phyloP scores from a whole-genome alignment of 1,284 basidiomycete genomes.

The Phellopilus nigrolimitatus region DNA sequence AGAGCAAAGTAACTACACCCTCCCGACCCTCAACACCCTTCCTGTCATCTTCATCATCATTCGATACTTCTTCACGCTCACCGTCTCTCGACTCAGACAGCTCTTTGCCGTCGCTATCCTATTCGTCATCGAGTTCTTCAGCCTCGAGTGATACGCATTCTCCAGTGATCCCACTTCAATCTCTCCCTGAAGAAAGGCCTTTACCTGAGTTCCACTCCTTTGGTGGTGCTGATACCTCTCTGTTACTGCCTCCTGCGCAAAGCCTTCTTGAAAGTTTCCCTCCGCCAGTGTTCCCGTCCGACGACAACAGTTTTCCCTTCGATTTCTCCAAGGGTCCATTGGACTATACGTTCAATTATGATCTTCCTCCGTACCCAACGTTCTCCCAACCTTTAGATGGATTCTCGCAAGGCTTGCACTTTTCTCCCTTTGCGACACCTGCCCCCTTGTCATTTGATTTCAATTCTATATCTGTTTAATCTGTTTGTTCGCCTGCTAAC shows the following conservation, averaged over 20 bases:
- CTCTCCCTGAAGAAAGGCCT: not conserved
- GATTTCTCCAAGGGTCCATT: constrained; percentile 1
- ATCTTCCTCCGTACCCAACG: constrained; percentile 1
- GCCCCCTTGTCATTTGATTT: not conserved
- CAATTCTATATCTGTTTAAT: not conserved
- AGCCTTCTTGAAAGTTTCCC: not conserved
- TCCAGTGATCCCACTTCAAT: not conserved
- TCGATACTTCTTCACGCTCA: too few relatives aligned
- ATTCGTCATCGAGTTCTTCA: constrained; percentile 5
- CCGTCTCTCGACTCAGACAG: too few relatives aligned
- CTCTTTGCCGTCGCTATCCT: constrained; percentile 6
- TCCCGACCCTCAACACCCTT: too few relatives aligned
- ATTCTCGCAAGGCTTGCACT: not conserved
- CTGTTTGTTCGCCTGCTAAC: too few relatives aligned
- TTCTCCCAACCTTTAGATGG: not conserved
- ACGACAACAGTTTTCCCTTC: not conserved
- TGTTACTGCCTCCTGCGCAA: not conserved
- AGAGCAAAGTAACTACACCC: not conserved
- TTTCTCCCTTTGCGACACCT: not conserved
- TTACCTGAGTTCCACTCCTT: not conserved
- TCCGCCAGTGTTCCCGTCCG: not conserved
- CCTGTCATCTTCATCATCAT: too few relatives aligned
- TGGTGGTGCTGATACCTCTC: not conserved
- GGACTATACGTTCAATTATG: not conserved
- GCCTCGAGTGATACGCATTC: constrained; percentile 1